Evolutionary conservation across 768 basidiomycete species (phyloP).

Genomic region (Lyophyllum atratum): DNA sequence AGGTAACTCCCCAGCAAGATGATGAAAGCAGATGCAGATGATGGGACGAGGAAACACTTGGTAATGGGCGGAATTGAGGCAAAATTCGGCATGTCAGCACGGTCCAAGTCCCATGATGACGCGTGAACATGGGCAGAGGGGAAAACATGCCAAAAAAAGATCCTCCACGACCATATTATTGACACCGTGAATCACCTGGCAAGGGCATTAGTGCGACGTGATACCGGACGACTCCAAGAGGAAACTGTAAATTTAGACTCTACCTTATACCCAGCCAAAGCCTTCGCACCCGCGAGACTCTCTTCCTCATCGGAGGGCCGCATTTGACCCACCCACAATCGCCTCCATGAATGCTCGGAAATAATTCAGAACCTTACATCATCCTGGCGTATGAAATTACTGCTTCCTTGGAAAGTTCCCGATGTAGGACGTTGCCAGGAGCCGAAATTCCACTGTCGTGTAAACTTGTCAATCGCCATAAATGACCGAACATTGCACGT

Average conservation of each 20-base stretch:
- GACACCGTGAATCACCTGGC: constrained; percentile 3
- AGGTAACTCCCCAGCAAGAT: too few relatives aligned
- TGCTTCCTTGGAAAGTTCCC: too few relatives aligned
- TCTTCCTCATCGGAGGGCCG: not conserved
- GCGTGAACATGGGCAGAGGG: constrained; percentile 6
- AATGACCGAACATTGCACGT: not conserved
- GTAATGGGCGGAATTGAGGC: not conserved
- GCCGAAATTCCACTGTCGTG: too few relatives aligned
- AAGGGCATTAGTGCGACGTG: not conserved
- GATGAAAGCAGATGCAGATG: not conserved
- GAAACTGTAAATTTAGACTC: not conserved
- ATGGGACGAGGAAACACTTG: not conserved
- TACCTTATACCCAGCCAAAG: not conserved
- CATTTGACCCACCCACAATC: too few relatives aligned
- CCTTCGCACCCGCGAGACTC: not conserved
- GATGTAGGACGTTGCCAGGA: too few relatives aligned
- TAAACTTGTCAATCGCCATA: not conserved
- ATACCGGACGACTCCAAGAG: not conserved
- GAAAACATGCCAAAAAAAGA: not conserved
- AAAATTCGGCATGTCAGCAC: not conserved
- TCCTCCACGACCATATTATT: not conserved
- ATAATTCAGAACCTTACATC: not conserved
- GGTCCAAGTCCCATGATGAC: not conserved
- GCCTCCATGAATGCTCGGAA: not conserved
- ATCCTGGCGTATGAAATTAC: too few relatives aligned